Base-by-base conservation (phyloP, 495 filamentous ascomycete genomes). In the Clohesyomyces aquaticus region DNA sequence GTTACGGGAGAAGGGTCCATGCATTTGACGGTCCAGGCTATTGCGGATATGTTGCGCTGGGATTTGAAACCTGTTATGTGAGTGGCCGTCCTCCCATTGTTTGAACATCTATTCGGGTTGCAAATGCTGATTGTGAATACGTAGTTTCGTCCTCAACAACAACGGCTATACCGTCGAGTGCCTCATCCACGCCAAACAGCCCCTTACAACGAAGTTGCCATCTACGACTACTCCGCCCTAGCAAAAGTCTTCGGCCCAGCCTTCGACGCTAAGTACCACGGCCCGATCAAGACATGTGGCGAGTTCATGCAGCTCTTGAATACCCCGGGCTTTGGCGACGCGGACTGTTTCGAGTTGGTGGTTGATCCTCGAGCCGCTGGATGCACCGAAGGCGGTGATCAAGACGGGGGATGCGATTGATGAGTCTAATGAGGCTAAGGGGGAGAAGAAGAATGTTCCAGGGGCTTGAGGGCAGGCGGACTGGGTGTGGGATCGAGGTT, bases 1-100 rank as follows among this genome's bases (percentile, higher is more conserved):
- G 49, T 81, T 43, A 75, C 75, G 0, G 77, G 76, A 25, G 77
- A 79, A 41, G 78, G 77, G 23, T 70, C 65, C 51, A 69, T 80
- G 41, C 79, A 79, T 53, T 63, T 81, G 47, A 79, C 76, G 4
- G 69, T 72, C 3, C 78, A 80, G 65, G 75, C 74, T 1, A 67
- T 80, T 43, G 70, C 71, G 0, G 64, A 76, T 19, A 63, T 77
- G 66, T 67, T 75, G 22, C 68, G 75, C 3, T 65, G 69, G 41
- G 70, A 73, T 23, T 49, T 77, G 6, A 71, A 71, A 16, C 71
- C 75, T 0, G 72, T 75, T 11, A 69, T 80, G 59, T 73, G 55
- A 70, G 72, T n/a, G n/a, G n/a, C n/a, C n/a, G n/a, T n/a, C n/a
- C n/a, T n/a, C n/a, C n/a, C n/a, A n/a, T n/a, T n/a, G n/a, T n/a